These are phyloP conservation scores for Starmerella bombi DNA, from an alignment of 805 yeast genomes.

Conservation along the genomic window DNA sequence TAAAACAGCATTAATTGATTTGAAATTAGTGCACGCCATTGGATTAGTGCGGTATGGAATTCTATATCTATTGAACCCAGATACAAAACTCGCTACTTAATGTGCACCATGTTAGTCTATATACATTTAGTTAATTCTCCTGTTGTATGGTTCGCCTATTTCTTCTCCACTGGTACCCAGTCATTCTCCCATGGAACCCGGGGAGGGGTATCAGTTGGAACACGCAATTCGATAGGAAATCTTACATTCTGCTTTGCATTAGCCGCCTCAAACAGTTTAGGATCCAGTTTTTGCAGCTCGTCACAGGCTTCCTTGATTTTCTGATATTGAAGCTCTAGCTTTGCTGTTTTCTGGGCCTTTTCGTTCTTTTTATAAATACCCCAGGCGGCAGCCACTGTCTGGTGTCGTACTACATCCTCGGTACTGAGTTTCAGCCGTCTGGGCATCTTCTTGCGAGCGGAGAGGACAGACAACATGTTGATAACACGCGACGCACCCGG, in stretches of 20 bases:
- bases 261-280: conserved; percentile 50
- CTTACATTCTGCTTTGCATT: conserved; percentile 45
- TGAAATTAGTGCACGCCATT: no score
- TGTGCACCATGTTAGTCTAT: no score
- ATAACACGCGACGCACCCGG: conserved; percentile 39
- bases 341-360: conserved; percentile 29
- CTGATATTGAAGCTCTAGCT: conserved; percentile 43
- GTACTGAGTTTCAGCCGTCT: conserved; percentile 55
- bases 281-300: conserved; percentile 36
- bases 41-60: no score
- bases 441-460: conserved; percentile 84
- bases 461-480: conserved; percentile 61
- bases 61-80: no score
- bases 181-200: conserved; percentile 58
- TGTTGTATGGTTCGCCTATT: no score
- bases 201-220: conserved; percentile 86
- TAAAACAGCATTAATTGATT: no score
- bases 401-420: conserved; percentile 79
- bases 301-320: conserved; percentile 60
- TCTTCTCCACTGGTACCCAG: conserved; percentile 10
- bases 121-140: no score
- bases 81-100: no score
- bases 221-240: conserved; percentile 71
- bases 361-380: conserved; percentile 42
- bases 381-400: conserved; percentile 78